phyloP scores from a whole-genome alignment of 805 yeast genomes.

The Wickerhamiella dianesei region DNA sequence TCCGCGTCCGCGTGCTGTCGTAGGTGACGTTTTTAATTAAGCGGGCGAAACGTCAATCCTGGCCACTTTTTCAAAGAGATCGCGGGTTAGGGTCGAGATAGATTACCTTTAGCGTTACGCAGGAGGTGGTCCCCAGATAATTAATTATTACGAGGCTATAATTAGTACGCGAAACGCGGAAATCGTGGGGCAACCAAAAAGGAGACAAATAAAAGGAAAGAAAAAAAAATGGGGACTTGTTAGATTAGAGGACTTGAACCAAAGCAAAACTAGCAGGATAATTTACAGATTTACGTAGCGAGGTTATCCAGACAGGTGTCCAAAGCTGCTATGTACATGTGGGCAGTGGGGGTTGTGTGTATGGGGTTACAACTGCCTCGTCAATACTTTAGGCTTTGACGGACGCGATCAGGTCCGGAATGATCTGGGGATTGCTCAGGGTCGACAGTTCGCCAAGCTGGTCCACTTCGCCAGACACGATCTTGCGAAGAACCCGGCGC shows the following conservation, averaged over 20 bases:
- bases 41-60: background rate
- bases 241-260: too few relatives aligned
- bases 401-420: conserved; percentile 57
- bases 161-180: too few relatives aligned
- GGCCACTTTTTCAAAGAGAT: background rate
- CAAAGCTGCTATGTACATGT: background rate
- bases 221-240: too few relatives aligned
- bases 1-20: background rate
- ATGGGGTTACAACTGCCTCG: too few relatives aligned
- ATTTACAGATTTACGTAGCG: background rate
- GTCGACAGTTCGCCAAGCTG: conserved; percentile 89
- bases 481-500: conserved; percentile 93
- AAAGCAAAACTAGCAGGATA: background rate
- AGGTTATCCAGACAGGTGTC: too few relatives aligned
- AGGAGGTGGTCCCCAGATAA: background rate
- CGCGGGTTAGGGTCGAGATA: background rate
- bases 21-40: background rate
- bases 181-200: too few relatives aligned
- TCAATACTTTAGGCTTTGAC: conserved; percentile 30
- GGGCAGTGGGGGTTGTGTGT: too few relatives aligned
- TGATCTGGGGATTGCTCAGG: conserved; percentile 72
- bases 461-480: conserved; percentile 82
- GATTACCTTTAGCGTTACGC: background rate
- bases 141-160: background rate
- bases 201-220: too few relatives aligned